phyloP scores from a whole-genome alignment of 2,329 filamentous ascomycete species.

The Beauveria sp. region DNA sequence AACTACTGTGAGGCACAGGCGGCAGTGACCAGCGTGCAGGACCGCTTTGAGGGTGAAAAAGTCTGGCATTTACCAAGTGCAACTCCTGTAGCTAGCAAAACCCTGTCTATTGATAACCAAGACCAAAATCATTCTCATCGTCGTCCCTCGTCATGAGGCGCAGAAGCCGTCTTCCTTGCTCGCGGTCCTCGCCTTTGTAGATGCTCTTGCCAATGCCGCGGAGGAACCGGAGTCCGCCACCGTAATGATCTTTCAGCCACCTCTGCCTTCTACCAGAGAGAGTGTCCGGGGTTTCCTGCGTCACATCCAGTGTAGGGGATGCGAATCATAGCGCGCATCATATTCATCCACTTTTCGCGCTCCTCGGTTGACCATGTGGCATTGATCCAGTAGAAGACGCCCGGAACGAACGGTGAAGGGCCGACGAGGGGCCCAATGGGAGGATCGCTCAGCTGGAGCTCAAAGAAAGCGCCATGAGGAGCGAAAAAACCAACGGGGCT shows the following conservation, averaged over 20 bases:
- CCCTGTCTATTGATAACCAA: too few relatives aligned
- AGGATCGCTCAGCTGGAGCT: neutral
- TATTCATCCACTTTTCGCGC: neutral
- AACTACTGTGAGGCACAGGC: too few relatives aligned
- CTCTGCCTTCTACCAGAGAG: slow-evolving; percentile 20
- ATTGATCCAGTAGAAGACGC: neutral
- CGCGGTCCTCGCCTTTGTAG: slow-evolving; percentile 29
- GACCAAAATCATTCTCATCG: neutral
- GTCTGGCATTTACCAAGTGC: too few relatives aligned
- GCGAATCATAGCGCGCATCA: too few relatives aligned
- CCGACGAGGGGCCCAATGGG: neutral
- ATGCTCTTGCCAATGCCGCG: slow-evolving; percentile 23
- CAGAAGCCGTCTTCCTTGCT: slow-evolving; percentile 23
- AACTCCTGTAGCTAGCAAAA: too few relatives aligned
- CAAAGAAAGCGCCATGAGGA: neutral
- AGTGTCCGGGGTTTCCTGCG: neutral
- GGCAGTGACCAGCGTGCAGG: too few relatives aligned
- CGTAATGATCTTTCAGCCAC: slow-evolving; percentile 28
- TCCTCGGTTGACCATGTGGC: neutral
- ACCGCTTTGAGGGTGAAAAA: too few relatives aligned
- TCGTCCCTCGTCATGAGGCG: neutral
- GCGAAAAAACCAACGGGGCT: neutral
- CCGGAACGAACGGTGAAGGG: neutral
- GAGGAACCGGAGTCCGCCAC: slow-evolving; percentile 28
- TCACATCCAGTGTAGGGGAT: too few relatives aligned